Evolutionary conservation across 768 basidiomycete genomes (phyloP), one percentile per base, ranked within the genome.

Genomic region (Mycena maculata): DNA sequence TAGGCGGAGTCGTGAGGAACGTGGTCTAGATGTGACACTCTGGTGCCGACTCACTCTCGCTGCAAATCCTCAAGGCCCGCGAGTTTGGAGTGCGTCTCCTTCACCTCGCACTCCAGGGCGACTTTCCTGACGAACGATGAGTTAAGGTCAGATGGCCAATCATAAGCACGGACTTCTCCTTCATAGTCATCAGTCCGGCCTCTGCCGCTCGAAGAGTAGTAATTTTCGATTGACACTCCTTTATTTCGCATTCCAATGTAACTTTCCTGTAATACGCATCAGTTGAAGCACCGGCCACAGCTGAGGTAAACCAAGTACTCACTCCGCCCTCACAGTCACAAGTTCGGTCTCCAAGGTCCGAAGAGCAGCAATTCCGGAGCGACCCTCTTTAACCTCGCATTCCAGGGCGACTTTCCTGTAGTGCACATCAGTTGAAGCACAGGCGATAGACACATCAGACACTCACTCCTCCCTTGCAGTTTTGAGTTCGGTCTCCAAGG

Each of bases 361-460:
- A 36, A 63, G 52, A 31, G 45, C 56, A 22, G 52, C 13, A 8
- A 60, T 55, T 31, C 53, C 63, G 9, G 57, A 33, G 28, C 54
- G 65, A 50, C 47, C 27, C 25, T 70, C 65, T 39, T 55, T 70
- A 36, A 38, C 53, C 33, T 57, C 30, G 38, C 38, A 63, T 63
- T 70, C 60, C 23, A 70, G 33, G 16, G 16, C 38, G 36, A 45
- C 44, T 52, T 63, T 70, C 47, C 69, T 70, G n/a, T n/a, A n/a
- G n/a, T n/a, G n/a, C n/a, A n/a, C n/a, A 27, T 27, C 20, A 60
- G 33, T 22, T 6, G 27, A 41, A 12, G 9, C 6, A 18, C 8
- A 47, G 3, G 54, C 39, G n/a, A 41, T 3, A 52, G 23, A 23
- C n/a, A 22, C 12, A 23, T 9, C 23, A 23, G 10, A 4, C 12